These are phyloP conservation scores for Symmetrospora coprosmae DNA, from an alignment of 768 basidiomycete species.

Conservation along the genomic window DNA sequence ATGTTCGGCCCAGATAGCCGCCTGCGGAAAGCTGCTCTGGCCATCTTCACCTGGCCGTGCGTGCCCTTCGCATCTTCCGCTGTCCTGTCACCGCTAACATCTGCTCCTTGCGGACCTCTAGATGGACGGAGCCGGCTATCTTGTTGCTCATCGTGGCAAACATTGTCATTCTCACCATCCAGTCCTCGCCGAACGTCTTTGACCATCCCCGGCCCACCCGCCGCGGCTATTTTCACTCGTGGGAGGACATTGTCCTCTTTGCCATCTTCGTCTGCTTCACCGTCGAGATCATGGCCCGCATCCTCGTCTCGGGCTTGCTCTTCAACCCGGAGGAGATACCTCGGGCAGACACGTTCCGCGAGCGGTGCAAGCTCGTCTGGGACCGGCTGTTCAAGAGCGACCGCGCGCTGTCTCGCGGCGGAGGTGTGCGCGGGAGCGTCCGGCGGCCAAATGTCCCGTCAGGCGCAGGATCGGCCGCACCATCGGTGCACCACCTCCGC, in stretches of 20 bases:
- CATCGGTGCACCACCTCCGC: too few species aligned
- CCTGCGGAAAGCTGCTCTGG: slow-evolving; percentile 52
- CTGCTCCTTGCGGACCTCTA: not conserved
- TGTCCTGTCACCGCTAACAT: not conserved
- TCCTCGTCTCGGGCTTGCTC: slow-evolving; percentile 74
- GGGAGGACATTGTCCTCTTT: slow-evolving; percentile 84
- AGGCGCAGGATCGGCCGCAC: too few species aligned
- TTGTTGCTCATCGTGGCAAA: slow-evolving; percentile 70
- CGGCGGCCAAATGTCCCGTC: too few species aligned
- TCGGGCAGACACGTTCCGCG: not conserved
- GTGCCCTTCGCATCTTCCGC: slow-evolving; percentile 38
- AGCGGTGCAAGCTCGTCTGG: too few species aligned
- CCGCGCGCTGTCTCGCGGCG: too few species aligned
- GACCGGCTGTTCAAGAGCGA: too few species aligned
- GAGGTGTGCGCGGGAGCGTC: too few species aligned
- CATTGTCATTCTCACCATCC: slow-evolving; percentile 64
- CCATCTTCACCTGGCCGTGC: slow-evolving; percentile 57
- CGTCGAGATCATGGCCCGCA: slow-evolving; percentile 71
- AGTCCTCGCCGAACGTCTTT: slow-evolving; percentile 53
- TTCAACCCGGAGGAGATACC: slow-evolving; percentile 44
- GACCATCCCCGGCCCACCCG: slow-evolving; percentile 31
- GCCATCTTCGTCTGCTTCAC: slow-evolving; percentile 71
- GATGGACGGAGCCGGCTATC: slow-evolving; percentile 70
- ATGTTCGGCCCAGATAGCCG: slow-evolving; percentile 56
- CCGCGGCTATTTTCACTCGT: slow-evolving; percentile 63